Base-by-base conservation (phyloP, 441 rosid genomes). In the Syzygium malaccense region DNA sequence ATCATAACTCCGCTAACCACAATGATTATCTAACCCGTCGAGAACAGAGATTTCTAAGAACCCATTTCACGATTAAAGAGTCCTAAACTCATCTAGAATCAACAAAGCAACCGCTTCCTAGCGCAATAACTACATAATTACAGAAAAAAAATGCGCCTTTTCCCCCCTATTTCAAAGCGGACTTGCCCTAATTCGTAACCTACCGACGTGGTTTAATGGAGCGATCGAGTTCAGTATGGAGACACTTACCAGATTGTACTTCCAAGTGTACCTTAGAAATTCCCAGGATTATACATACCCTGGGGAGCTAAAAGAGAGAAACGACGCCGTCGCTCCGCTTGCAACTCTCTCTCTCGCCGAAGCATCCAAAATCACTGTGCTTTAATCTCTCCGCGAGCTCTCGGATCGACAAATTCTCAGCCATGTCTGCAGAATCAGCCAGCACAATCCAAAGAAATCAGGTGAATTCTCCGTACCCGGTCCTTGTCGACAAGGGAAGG, bases 361-460 rank as follows among this genome's bases (percentile, higher is more conserved):
- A 56, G 60, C 60, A 56, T 23, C 60, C 60, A 56, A 56, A 56
- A 56, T 56, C 26, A 7, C 62, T 57, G 62, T 3, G 6, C 62
- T 25, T 9, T 18, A 55, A 55, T 18, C 20, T 17, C 56, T 18
- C 19, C 17, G 3, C 23, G 4, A 55, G 56, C 23, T 18, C 56
- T 6, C 8, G 4, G 56, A 10, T 57, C 13, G 14, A 57, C 62
- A 25, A 25, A 57, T 57, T 57, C 14, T 60, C 54, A 89, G 89
- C 90, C 92, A 95, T 94, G 96, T 90, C 95, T 86, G 93, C 96
- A 56, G 97, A 94, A 93, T 92, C 98, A 85, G 92, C 96, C 89
- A 92, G 75, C 83, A 92, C 92, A 51, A 92, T 94, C 89, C 95
- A 86, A 26, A 94, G 94, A 91, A 93, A 92, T 91, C 96, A 93